Base-by-base conservation (phyloP, 2,329 filamentous ascomycete species). In the Metarhizium guizhouense region DNA sequence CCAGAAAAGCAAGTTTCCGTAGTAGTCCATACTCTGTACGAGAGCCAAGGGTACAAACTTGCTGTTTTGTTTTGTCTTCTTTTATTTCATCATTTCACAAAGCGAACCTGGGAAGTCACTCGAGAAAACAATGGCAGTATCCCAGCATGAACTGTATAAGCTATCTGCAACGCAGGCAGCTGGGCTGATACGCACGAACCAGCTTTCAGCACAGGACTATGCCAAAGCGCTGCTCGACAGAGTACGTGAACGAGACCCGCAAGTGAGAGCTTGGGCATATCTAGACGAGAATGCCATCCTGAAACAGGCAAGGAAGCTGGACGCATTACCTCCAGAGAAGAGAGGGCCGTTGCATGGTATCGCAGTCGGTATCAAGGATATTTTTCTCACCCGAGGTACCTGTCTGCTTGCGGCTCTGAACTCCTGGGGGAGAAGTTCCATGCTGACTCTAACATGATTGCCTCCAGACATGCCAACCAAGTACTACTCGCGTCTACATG, bases 321-420 rank as follows among this genome's bases (percentile, higher is more conserved):
- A 85, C 61, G 58, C 67, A 29, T 59, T 83, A 2, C 76, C 80
- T 0, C 47, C 59, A 0, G 69, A 72, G 1, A 59, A 79, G 55
- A 70, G 82, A 54, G 81, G 82, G 0, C 78, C 77, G 0, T 65
- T 85, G 0, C 81, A 84, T 61, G 82, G 82, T 1, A 64, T 85
- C 6, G 74, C 79, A 0, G 67, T 85, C n/a, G 82, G 72, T 1
- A 72, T 85, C 11, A 85, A 85, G 63, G 82, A 85, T 69, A 72
- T 84, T 3, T 80, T 84, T 59, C 74, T 73, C 61, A 84, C 77
- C 0, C 79, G 78, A 65, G 76, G 76, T 76, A 56, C n/a, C 6
- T 56, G n/a, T 6, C 7, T 13, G 13, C n/a, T 20, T 6, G 6
- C 18, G n/a, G 7, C 8, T 20, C 42, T 6, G n/a, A 6, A 18